Base-by-base conservation (phyloP, 2,329 filamentous ascomycete genomes). In the Aspergillus chevalieri region DNA sequence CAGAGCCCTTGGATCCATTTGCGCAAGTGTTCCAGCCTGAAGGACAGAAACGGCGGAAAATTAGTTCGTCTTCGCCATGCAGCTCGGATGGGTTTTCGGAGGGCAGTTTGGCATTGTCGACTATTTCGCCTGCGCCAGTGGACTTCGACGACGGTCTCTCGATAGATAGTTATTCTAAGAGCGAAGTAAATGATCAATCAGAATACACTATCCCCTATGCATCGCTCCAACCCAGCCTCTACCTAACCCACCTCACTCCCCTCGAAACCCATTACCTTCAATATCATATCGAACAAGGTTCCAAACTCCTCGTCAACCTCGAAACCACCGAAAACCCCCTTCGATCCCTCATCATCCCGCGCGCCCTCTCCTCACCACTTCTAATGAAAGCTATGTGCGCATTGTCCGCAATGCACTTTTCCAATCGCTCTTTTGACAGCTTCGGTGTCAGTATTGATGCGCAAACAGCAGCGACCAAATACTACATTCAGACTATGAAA, bases 371-470 rank as follows among this genome's bases (percentile, higher is more conserved):
- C 15, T 70, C 67, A 0, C 61, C 67, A 5, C 56, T 70, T 0
- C 48, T 70, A 5, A 62, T 69, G 60, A 66, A 68, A 38, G 67
- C 67, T 1, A 53, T 69, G 6, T 70, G 67, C 41, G 65, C 67
- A n/a, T 46, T 70, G 14, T 70, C 67, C 6, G 67, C 67, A 10
- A 60, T 67, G 5, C 67, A 70, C 48, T 57, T 68, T 19, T 59
- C 65, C 26, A 70, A 69, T 42, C 61, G 65, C 26, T 54, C 61
- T 2, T 55, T 58, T 1, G 51, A 57, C 42, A 19, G 19, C 3
- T 41, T 41, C 30, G 54, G 48, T 28, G 59, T 58, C 26, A 53
- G 56, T 10, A 46, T 56, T 28, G 53, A 47, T 28, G 59, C 59
- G 7, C 61, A 62, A 43, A 64, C 58, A 3, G 63, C 67, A 2